phyloP scores from a whole-genome alignment of 2,329 filamentous ascomycete genomes.

The Fusarium tjaetaba region DNA sequence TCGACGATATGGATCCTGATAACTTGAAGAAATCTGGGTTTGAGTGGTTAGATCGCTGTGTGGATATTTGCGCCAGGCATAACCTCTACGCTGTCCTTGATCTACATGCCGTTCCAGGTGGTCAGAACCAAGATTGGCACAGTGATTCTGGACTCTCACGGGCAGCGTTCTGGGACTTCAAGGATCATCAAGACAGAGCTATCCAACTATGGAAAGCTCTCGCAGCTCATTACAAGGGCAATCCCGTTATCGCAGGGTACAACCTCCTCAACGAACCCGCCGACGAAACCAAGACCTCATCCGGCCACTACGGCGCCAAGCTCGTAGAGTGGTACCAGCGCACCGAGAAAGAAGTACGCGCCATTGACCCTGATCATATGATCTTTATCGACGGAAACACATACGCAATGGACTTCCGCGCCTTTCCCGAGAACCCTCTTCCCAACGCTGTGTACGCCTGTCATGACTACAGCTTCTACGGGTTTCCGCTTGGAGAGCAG shows the following conservation, averaged over 20 bases:
- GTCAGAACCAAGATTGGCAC: slow-evolving; percentile 61
- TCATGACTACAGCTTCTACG: slow-evolving; percentile 63
- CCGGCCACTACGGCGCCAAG: slow-evolving; percentile 39
- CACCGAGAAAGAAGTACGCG: slow-evolving; percentile 52
- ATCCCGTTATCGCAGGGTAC: slow-evolving; percentile 55
- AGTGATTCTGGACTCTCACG: slow-evolving; percentile 51
- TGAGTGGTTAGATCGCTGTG: slow-evolving; percentile 58
- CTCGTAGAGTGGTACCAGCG: slow-evolving; percentile 54
- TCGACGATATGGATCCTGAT: slow-evolving; percentile 61
- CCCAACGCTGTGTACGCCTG: slow-evolving; percentile 62
- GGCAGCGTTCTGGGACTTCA: slow-evolving; percentile 58
- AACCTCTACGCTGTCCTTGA: slow-evolving; percentile 58
- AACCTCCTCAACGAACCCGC: slow-evolving; percentile 50
- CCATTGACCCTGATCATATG: slow-evolving; percentile 59
- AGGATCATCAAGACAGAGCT: slow-evolving; percentile 57
- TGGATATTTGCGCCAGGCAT: slow-evolving; percentile 56
- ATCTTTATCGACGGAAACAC: slow-evolving; percentile 64
- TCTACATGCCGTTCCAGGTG: slow-evolving; percentile 56
- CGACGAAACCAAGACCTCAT: slow-evolving; percentile 41
- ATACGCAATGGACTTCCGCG: slow-evolving; percentile 61
- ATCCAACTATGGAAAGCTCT: slow-evolving; percentile 57
- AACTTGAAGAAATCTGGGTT: slow-evolving; percentile 60
- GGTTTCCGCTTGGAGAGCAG: slow-evolving; percentile 56
- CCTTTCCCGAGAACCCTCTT: slow-evolving; percentile 53
- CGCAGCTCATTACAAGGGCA: slow-evolving; percentile 54